phyloP scores from a whole-genome alignment of 179 eudicot genomes.

The Amaranthus tricolor region DNA sequence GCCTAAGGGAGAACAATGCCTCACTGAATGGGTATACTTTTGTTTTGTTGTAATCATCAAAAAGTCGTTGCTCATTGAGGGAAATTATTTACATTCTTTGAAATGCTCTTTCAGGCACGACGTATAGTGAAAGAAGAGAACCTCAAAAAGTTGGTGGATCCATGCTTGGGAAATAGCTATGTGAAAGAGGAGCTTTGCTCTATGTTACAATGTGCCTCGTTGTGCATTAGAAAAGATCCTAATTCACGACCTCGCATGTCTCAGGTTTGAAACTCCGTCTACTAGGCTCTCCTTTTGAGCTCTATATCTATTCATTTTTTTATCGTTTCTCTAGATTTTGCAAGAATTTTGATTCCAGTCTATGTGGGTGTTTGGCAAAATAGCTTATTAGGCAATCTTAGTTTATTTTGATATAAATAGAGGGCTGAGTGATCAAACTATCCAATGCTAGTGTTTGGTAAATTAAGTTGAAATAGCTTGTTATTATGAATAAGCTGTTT shows the following conservation, averaged over 20 bases:
- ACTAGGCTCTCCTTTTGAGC: not conserved
- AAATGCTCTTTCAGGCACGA: slow-evolving; percentile 52
- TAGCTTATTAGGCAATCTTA: no score
- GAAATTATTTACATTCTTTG: not conserved
- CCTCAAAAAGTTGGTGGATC: slow-evolving; percentile 58
- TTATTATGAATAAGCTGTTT: no score
- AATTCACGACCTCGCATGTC: slow-evolving; percentile 85
- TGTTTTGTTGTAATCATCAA: not conserved
- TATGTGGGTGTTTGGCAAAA: not conserved
- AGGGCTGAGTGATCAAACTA: no score
- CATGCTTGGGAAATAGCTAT: slow-evolving; percentile 42
- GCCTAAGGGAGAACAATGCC: slow-evolving; percentile 82
- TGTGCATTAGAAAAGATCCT: slow-evolving; percentile 66
- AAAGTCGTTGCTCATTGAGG: not conserved
- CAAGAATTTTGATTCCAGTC: not conserved
- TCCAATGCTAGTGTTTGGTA: no score
- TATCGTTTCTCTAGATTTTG: not conserved
- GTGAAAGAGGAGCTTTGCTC: slow-evolving; percentile 51
- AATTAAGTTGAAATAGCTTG: no score
- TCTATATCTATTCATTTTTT: not conserved
- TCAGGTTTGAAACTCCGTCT: slow-evolving; percentile 47
- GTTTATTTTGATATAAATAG: no score
- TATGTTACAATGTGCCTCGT: slow-evolving; percentile 67
- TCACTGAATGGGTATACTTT: slow-evolving; percentile 71
- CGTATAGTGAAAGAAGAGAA: slow-evolving; percentile 54